Evolutionary conservation across 306 rosid genomes (phyloP), one percentile per base, ranked within the genome.

Genomic region (Cicer judaicum): DNA sequence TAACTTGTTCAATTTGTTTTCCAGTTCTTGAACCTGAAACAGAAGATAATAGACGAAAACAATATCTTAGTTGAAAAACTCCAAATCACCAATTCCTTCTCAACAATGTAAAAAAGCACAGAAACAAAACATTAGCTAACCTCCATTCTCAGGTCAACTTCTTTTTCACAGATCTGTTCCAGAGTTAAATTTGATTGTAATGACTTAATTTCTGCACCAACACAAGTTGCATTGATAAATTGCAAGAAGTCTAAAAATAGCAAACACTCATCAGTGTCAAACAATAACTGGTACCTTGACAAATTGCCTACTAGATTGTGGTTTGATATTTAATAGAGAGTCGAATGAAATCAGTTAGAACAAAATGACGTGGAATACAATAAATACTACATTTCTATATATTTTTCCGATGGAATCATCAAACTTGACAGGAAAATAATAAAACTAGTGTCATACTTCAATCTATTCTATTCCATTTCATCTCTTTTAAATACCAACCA

Each of bases 181-280:
- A 94, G 88, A 34, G 96, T 94, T 68, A 94, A 87, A 83, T 87
- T 89, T 41, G 96, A 90, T 73, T 88, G 96, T 89, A 94, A 68
- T 9, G 79, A 64, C 68, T 56, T 90, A n/a, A 86, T 90, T 77
- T 86, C 99, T 94, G 93, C 91, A 81, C 74, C 71, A 80, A 43
- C 64, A 43, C 64, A 73, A 57, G 47, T 19, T 36, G 80, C 24
- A 55, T 14, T 15, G 11, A 66, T 56, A 38, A 49, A 75, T 67
- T 15, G 39, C 62, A 68, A 69, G 42, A 68, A 47, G 36, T 18
- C 61, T 38, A 34, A 66, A 63, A 63, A 47, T 2, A 16, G 39
- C 8, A 36, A 48, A 19, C 19, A 14, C 62, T 12, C 18, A 39
- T 12, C 18, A 18, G 55, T 69, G 64, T 71, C 66, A 67, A 72